A percentile compares a stretch with the other conserved stretches of the same genome.
Conservation (phyloP, 306 rosid species). For the Rosa rugosa region DNA sequence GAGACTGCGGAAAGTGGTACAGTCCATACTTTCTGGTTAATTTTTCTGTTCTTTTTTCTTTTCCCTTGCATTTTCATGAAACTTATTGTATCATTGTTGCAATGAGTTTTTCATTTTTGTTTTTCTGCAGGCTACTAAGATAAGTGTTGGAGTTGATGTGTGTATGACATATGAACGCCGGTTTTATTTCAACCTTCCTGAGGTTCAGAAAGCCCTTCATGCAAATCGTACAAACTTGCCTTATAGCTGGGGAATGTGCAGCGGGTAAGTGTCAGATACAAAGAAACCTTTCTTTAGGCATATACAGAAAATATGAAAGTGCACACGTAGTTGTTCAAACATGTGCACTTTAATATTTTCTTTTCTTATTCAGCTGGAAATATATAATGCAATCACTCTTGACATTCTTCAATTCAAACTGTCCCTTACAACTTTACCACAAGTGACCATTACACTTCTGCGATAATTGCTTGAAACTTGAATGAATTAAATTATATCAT, state of each 20-base stretch:
- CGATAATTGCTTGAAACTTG: neutral
- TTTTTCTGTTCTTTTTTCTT: neutral
- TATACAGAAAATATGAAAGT: too few relatives aligned
- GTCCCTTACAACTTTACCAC: neutral
- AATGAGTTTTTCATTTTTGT: neutral
- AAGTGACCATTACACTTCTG: neutral
- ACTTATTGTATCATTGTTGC: neutral
- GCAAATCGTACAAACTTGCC: slow-evolving; percentile 89
- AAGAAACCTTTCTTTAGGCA: neutral
- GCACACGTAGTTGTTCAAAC: neutral
- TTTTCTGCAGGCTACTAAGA: slow-evolving; percentile 70
- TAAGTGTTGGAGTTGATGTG: slow-evolving; percentile 75
- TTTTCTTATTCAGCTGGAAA: neutral
- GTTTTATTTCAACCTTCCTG: slow-evolving; percentile 71
- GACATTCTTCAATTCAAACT: neutral
- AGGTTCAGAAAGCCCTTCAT: slow-evolving; percentile 91
- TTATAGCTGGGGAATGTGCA: slow-evolving; percentile 76
- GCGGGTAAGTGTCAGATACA: slow-evolving; percentile 40
- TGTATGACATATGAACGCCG: slow-evolving; percentile 63
- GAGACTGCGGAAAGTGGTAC: slow-evolving; percentile 66
- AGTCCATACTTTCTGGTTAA: neutral
- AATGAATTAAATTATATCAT: neutral
- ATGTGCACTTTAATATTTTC: neutral
- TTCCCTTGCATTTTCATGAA: neutral
- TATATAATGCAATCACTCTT: neutral